phyloP scores from a whole-genome alignment of 2,329 filamentous ascomycete species.

The Nemania serpens region DNA sequence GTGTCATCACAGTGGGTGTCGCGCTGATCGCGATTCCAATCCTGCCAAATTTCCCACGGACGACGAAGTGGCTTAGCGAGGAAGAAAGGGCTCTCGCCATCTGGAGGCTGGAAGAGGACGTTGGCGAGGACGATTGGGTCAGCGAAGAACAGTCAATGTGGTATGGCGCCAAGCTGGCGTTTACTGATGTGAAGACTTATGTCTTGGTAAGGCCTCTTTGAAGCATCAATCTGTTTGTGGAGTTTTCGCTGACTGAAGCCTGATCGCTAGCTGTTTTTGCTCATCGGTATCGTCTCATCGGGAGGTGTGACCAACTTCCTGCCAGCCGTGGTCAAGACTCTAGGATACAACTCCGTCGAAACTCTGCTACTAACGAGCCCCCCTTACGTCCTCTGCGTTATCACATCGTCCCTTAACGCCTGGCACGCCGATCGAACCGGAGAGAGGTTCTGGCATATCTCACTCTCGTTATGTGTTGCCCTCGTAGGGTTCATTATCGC shows the following conservation, averaged over 20 bases:
- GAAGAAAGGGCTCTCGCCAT: conserved; percentile 61
- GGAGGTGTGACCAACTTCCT: conserved; percentile 71
- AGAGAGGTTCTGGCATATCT: conserved; percentile 72
- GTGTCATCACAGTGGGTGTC: conserved; percentile 65
- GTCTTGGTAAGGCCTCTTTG: conserved; percentile 51
- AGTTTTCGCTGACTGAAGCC: conserved; percentile 6
- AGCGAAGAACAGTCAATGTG: conserved; percentile 61
- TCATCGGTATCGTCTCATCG: conserved; percentile 61
- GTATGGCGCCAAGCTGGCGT: conserved; percentile 59
- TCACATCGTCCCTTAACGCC: conserved; percentile 67
- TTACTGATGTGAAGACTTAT: conserved; percentile 64
- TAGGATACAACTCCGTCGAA: conserved; percentile 64
- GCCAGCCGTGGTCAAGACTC: conserved; percentile 70
- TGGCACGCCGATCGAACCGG: conserved; percentile 73
- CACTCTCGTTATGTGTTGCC: conserved; percentile 63
- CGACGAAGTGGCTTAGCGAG: conserved; percentile 60
- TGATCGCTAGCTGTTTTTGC: conserved; percentile 51
- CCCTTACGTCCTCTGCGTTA: conserved; percentile 65
- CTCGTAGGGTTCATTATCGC: conserved; percentile 70
- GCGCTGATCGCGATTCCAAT: conserved; percentile 62
- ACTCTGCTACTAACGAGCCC: conserved; percentile 68
- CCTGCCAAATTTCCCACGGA: conserved; percentile 70
- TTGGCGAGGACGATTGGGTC: conserved; percentile 67
- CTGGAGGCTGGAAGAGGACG: conserved; percentile 67
- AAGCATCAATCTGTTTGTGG: neutral